Evolutionary conservation across 1,284 basidiomycete genomes (phyloP).

Genomic region (Xanthoconium separans): DNA sequence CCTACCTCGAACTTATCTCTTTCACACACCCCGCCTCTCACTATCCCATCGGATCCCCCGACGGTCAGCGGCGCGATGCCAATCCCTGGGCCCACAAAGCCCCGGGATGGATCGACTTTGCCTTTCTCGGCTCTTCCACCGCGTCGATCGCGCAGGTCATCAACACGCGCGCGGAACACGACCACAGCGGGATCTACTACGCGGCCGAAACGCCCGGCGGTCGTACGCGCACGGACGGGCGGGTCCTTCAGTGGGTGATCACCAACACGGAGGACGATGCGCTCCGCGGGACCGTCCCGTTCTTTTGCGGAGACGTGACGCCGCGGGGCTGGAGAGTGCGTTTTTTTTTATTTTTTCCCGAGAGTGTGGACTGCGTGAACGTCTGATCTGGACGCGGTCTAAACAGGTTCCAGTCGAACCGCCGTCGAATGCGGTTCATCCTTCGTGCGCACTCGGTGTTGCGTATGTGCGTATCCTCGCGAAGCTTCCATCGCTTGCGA

Average conservation of each 20-base stretch:
- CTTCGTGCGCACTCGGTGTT: constrained; percentile 46
- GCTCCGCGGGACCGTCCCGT: constrained; percentile 48
- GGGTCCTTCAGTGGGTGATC: constrained; percentile 57
- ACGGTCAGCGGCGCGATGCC: constrained; percentile 39
- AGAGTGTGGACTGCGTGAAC: not conserved
- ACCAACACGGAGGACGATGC: constrained; percentile 36
- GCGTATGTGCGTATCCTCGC: constrained; percentile 46
- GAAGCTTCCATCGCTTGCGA: constrained; percentile 24
- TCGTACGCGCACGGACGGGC: constrained; percentile 51
- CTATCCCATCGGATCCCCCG: constrained; percentile 50
- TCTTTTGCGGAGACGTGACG: constrained; percentile 72
- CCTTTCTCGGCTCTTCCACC: constrained; percentile 50
- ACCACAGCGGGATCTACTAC: constrained; percentile 42
- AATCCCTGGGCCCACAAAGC: constrained; percentile 53
- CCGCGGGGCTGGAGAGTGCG: constrained; percentile 53
- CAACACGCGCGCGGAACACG: constrained; percentile 45
- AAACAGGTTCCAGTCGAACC: constrained; percentile 49
- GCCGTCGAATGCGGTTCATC: constrained; percentile 44
- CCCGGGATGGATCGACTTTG: constrained; percentile 66
- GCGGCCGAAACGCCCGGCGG: constrained; percentile 47
- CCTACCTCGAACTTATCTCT: constrained; percentile 66
- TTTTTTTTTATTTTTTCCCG: not conserved
- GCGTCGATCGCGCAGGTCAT: constrained; percentile 43
- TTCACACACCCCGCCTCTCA: constrained; percentile 53
- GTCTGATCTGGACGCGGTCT: not conserved